Evolutionary conservation across 2,329 filamentous ascomycete genomes (phyloP).

Genomic region (Trichophyton verrucosum): DNA sequence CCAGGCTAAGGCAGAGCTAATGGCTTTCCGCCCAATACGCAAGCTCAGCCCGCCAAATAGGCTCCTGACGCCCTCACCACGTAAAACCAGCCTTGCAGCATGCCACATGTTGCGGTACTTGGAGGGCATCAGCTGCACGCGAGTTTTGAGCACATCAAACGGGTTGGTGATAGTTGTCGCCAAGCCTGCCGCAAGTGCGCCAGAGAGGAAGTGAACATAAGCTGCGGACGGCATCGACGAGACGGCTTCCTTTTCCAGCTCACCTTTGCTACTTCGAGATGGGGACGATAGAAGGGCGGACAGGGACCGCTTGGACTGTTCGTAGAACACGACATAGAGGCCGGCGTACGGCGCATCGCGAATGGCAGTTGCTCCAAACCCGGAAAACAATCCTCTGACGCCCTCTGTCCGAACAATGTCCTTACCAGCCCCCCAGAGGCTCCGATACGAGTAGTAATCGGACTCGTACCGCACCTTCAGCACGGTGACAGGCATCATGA

Average conservation of each 20-base stretch:
- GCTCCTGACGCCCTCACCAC: conserved; percentile 65
- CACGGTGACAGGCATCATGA: conserved; percentile 91
- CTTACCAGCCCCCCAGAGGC: conserved; percentile 55
- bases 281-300: conserved; percentile 15
- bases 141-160: conserved; percentile 91
- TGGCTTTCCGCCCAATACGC: conserved; percentile 77
- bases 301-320: conserved; percentile 38
- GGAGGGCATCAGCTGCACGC: conserved; percentile 77
- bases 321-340: conserved; percentile 87
- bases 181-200: conserved; percentile 63
- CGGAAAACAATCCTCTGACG: conserved; percentile 74
- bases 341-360: conserved; percentile 95
- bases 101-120: conserved; percentile 73
- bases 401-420: conserved; percentile 68
- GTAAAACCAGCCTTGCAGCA: conserved; percentile 63
- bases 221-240: conserved; percentile 26
- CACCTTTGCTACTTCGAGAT: neutral
- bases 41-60: conserved; percentile 78
- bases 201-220: conserved; percentile 75
- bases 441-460: conserved; percentile 70
- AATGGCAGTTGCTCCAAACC: conserved; percentile 85
- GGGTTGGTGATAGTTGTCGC: conserved; percentile 89
- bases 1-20: conserved; percentile 94
- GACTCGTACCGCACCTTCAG: conserved; percentile 96
- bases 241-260: neutral